Base-by-base conservation (phyloP, 1,284 basidiomycete species). In the Blastosporella zonata region DNA sequence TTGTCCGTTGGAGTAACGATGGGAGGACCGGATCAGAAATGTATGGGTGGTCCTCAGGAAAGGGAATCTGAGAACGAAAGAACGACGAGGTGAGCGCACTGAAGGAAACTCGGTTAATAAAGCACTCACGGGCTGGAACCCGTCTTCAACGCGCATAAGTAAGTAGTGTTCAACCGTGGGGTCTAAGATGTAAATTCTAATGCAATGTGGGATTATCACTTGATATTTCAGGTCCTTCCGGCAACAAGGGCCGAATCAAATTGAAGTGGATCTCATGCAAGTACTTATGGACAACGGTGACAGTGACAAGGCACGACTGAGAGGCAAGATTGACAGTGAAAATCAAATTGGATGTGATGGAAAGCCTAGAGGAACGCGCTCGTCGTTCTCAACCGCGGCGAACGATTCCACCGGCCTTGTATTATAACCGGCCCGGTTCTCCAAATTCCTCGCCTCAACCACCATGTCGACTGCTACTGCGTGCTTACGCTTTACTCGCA, bases 401-500 rank as follows among this genome's bases (percentile, higher is more conserved):
- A n/a, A n/a, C n/a, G n/a, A n/a, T n/a, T n/a, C 29, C 33, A 31
- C 21, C 43, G 29, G 22, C 43, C 18, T 34, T 35, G 6, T 37
- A 9, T 37, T 36, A 27, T 27, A 6, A 13, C n/a, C 47, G 47
- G 47, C 37, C 47, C 43, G 42, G 20, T 31, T 2, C 20, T 31
- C 25, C 38, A 34, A 6, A 10, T 18, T 15, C 2, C 17, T 15
- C 8, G 27, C 17, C 40, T 12, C 40, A 21, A 42, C 40, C 27
- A 28, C 45, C 43, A 49, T 50, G 43, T 44, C 45, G 17, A 46
- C 39, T 38, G 84, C 85, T 80, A 62, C 78, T 47, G 83, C 82
- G 18, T 87, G 83, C 62, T 62, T 85, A 51, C 77, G 82, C 27
- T 87, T 86, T 62, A 87, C 84, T 29, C 74, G 72, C 45, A 69